A percentile compares a stretch with the other conserved stretches of the same genome.
Evolutionary conservation across 2,329 filamentous ascomycete species (phyloP).

Genomic region (Akanthomyces uredinophilus): DNA sequence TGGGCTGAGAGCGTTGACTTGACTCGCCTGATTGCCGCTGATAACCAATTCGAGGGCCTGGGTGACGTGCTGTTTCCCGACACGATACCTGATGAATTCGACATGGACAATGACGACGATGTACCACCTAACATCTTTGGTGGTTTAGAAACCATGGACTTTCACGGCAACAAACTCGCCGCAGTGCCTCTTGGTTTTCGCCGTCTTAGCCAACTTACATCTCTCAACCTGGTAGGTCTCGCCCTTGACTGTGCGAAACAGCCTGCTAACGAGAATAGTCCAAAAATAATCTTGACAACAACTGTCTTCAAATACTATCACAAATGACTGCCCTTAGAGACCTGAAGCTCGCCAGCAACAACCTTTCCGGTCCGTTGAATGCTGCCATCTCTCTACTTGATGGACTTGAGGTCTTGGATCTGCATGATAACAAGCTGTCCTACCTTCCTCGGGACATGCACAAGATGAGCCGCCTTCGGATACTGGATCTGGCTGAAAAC

Average conservation of each 20-base stretch:
- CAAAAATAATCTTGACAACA: slow-evolving; percentile 72
- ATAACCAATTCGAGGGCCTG: slow-evolving; percentile 78
- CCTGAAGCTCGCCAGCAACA: slow-evolving; percentile 75
- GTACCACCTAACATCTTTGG: slow-evolving; percentile 71
- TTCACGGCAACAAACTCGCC: slow-evolving; percentile 78
- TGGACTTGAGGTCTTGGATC: slow-evolving; percentile 72
- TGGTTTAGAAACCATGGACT: slow-evolving; percentile 71
- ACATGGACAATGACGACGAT: slow-evolving; percentile 54
- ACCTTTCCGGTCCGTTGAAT: slow-evolving; percentile 63
- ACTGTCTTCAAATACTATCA: slow-evolving; percentile 65
- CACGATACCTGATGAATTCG: slow-evolving; percentile 47
- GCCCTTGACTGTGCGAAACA: neutral
- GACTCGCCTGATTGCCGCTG: slow-evolving; percentile 75
- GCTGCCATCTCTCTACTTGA: slow-evolving; percentile 57
- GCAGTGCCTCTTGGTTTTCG: slow-evolving; percentile 71
- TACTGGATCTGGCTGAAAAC: slow-evolving; percentile 78
- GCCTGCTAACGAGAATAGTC: slow-evolving; percentile 34
- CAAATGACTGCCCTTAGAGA: slow-evolving; percentile 71
- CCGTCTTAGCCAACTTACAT: slow-evolving; percentile 67
- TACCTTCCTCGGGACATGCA: slow-evolving; percentile 62
- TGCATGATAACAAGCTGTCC: slow-evolving; percentile 75
- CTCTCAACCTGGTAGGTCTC: slow-evolving; percentile 59
- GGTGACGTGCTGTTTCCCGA: slow-evolving; percentile 78
- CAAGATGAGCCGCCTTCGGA: slow-evolving; percentile 63
- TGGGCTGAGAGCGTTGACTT: slow-evolving; percentile 94